Percentiles rank a stretch among this genome's conserved stretches.
Evolutionary conservation across 805 yeast genomes (phyloP).

Genomic region (Myxozyma neotropica): DNA sequence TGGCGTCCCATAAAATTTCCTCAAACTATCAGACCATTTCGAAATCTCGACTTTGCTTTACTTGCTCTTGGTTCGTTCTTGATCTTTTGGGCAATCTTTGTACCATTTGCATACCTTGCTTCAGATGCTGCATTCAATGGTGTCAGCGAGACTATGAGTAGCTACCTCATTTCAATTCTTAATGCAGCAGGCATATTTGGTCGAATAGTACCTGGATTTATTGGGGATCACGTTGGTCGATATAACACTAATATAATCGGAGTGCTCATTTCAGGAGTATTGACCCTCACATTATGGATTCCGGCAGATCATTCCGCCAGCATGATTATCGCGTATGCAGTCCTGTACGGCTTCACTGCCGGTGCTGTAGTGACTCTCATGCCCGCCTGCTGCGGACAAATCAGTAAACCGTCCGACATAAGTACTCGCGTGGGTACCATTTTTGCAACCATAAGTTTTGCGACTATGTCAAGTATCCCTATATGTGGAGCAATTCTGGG

Average conservation of each 20-base stretch:
- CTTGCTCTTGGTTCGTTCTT: not conserved
- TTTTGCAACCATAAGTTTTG: constrained; percentile 58
- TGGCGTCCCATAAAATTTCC: constrained; percentile 15
- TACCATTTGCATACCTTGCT: constrained; percentile 41
- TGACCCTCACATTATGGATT: constrained; percentile 36
- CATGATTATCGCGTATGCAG: constrained; percentile 39
- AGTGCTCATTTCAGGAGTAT: constrained; percentile 36
- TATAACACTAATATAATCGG: constrained; percentile 46
- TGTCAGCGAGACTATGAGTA: constrained; percentile 22
- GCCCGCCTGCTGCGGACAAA: constrained; percentile 39
- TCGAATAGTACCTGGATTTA: constrained; percentile 52
- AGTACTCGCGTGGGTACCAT: constrained; percentile 60
- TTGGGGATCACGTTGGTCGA: constrained; percentile 54
- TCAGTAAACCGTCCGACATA: constrained; percentile 24
- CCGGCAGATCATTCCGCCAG: constrained; percentile 1
- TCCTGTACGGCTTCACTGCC: constrained; percentile 40
- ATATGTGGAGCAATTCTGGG: constrained; percentile 42
- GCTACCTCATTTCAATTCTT: constrained; percentile 41
- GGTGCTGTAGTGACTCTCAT: constrained; percentile 42
- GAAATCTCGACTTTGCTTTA: not conserved
- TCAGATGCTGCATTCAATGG: constrained; percentile 38
- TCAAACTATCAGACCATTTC: constrained; percentile 11
- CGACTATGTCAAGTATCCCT: constrained; percentile 46
- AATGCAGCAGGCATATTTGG: constrained; percentile 49
- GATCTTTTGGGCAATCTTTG: constrained; percentile 32